Evolutionary conservation across 495 filamentous ascomycete species (phyloP), one percentile per base, ranked within the genome.

Genomic region (Neurospora sp.): DNA sequence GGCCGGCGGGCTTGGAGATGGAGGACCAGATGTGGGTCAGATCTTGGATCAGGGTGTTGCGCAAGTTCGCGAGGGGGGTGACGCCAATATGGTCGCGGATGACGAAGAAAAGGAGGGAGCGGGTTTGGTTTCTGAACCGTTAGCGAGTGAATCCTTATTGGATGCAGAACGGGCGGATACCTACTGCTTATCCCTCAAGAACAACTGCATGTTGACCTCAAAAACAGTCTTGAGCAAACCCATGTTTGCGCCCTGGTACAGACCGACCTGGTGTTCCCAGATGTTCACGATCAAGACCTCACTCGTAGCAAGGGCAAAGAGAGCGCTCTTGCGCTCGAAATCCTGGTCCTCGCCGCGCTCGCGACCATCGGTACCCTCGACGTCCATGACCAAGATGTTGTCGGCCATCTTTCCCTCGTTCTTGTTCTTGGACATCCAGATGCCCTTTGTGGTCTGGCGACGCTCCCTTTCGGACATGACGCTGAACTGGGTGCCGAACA

Each of bases 231-330:
- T 99, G 73, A 99, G 81, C 74, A 99, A 80, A 3, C 96, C 96
- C 96, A 99, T 99, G 81, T 99, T 99, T 73, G 96, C 96, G 70
- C 96, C 96, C 82, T 99, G 96, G 78, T 99, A 99, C 78, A 99
- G 82, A 27, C 96, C 96, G 69, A 99, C 96, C 82, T 99, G 96
- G 81, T 97, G 94, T 83, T 99, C 96, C 96, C 96, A 99, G 74
- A 99, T 94, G 77, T 99, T 99, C 79, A 99, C 92, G 79, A 99
- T 96, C 73, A 99, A 86, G 69, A 99, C 96, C 84, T 99, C 96
- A 82, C 95, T 98, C 37, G 96, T 99, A 48, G 96, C 96, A 76
- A 99, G 86, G 20, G 96, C 96, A 81, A 99, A 99, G 20, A 99
- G 87, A 40, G 96, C 96, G 81, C 93, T 96, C 84, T 99, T 99